Conservation (phyloP, 192 early-diverging fungal species). For the Lunasporangiospora selenospora region DNA sequence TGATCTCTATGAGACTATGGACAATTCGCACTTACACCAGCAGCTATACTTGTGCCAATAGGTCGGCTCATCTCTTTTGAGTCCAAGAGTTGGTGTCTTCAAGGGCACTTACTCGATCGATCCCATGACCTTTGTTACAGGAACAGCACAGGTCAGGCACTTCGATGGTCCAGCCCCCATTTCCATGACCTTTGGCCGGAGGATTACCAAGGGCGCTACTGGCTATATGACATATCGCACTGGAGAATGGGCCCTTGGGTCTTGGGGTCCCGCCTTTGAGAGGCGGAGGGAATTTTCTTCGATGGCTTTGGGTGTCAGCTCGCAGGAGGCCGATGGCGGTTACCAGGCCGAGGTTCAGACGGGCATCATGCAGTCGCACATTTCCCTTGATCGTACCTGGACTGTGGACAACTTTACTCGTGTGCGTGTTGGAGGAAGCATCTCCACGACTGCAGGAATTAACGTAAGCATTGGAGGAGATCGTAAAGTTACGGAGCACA, state of each 20-base stretch:
- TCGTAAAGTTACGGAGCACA: constrained; percentile 59
- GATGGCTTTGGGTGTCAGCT: constrained; percentile 57
- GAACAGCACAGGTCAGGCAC: constrained; percentile 58
- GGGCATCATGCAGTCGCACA: constrained; percentile 57
- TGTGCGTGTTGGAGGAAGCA: constrained; percentile 49
- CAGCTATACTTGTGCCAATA: constrained; percentile 52
- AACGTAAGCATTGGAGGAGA: constrained; percentile 59
- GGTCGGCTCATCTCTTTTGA: constrained; percentile 61
- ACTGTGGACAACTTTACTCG: constrained; percentile 50
- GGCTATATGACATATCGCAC: constrained; percentile 81
- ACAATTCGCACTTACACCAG: not conserved
- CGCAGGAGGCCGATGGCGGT: constrained; percentile 48
- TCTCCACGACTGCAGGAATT: constrained; percentile 60
- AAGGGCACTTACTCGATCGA: constrained; percentile 62
- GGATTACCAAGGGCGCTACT: constrained; percentile 66
- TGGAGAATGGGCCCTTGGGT: constrained; percentile 72
- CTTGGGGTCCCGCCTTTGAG: constrained; percentile 61
- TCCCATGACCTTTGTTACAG: constrained; percentile 69
- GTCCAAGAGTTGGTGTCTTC: constrained; percentile 63
- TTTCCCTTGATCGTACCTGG: constrained; percentile 58
- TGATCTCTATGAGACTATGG: not conserved
- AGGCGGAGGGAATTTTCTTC: constrained; percentile 54
- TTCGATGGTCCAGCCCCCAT: constrained; percentile 71
- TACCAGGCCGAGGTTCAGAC: constrained; percentile 62
- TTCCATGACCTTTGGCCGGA: constrained; percentile 66